Evolutionary conservation across 1,139 yeast species (phyloP), one percentile per base, ranked within the genome.

Genomic region (Debaryomyces udenii): DNA sequence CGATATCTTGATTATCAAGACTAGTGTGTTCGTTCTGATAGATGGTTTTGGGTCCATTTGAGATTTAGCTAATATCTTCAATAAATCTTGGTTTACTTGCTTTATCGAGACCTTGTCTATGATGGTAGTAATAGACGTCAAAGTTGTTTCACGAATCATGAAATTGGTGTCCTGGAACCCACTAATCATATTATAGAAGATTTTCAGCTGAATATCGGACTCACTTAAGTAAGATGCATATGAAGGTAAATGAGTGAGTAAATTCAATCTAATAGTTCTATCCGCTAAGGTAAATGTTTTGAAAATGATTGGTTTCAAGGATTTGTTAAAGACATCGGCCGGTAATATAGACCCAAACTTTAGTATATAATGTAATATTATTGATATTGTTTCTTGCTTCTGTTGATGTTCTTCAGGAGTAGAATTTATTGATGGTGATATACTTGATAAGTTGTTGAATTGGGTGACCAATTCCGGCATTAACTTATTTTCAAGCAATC

Each of bases 111-210:
- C 73, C 51, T 82, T 82, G 22, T 83, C 82, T 2, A 84, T 80
- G 26, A 93, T 66, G 4, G 70, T 64, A 3, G 84, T 74, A 6
- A 89, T 78, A 1, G 91, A 80, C 40, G 83, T 84, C 34, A 93
- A 69, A 0, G 98, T 87, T 31, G 85, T 88, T 51, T 87, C 90
- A 46, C 98, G 72, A 36, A 93, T 80, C 27, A 84, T 76, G 6
- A 84, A 80, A 57, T 89, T 91, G 0, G 96, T 80, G 58, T 93
- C 99, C 28, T 83, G 81, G 53, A 93, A 85, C 0, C 98, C 98
- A 15, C 85, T 80, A 9, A 84, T 68, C 51, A 88, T 71, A 37
- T 76, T 76, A 9, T 80, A 79, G 59, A 88, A 89, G 3, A 93
- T 74, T 51, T 78, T 81, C 53, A 76, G 83, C 47, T 86, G 86